These are phyloP conservation scores for Lentinula sp. DNA, from an alignment of 768 basidiomycete genomes.

Conservation along the genomic window DNA sequence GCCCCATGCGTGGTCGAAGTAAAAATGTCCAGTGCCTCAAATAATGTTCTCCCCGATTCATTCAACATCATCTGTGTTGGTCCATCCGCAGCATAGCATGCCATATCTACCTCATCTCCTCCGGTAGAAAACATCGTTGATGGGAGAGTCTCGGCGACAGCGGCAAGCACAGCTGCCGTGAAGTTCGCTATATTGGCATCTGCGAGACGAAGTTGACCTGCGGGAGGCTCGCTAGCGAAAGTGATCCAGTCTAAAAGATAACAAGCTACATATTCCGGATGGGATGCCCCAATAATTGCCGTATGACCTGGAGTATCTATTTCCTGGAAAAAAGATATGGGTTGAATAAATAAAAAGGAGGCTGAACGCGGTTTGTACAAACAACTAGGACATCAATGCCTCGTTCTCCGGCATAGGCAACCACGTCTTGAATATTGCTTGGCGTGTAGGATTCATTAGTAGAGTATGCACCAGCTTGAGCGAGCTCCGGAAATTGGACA, in stretches of 20 bases:
- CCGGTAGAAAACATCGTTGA: conserved; percentile 72
- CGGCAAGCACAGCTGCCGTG: conserved; percentile 43
- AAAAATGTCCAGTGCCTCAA: conserved; percentile 61
- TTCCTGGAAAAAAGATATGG: conserved; percentile 35
- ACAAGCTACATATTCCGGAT: conserved; percentile 77
- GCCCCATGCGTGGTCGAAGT: conserved; percentile 53
- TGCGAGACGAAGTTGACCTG: conserved; percentile 77
- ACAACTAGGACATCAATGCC: conserved; percentile 69
- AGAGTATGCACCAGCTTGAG: conserved; percentile 65
- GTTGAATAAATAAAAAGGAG: too few relatives aligned
- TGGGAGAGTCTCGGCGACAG: conserved; percentile 46
- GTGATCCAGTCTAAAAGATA: conserved; percentile 40
- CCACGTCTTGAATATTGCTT: conserved; percentile 51
- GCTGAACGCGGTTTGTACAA: neutral
- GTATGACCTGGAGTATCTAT: conserved; percentile 86
- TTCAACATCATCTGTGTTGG: conserved; percentile 51
- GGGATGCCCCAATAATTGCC: conserved; percentile 49
- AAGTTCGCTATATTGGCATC: conserved; percentile 56
- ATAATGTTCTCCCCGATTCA: conserved; percentile 45
- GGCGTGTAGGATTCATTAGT: conserved; percentile 43
- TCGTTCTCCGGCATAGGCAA: conserved; percentile 66
- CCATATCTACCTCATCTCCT: conserved; percentile 73
- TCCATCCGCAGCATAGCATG: conserved; percentile 60
- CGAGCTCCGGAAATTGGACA: conserved; percentile 52
- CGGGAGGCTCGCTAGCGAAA: conserved; percentile 72